Conservation (phyloP, 2,329 filamentous ascomycete species). For the Coniochaeta prunicola region DNA sequence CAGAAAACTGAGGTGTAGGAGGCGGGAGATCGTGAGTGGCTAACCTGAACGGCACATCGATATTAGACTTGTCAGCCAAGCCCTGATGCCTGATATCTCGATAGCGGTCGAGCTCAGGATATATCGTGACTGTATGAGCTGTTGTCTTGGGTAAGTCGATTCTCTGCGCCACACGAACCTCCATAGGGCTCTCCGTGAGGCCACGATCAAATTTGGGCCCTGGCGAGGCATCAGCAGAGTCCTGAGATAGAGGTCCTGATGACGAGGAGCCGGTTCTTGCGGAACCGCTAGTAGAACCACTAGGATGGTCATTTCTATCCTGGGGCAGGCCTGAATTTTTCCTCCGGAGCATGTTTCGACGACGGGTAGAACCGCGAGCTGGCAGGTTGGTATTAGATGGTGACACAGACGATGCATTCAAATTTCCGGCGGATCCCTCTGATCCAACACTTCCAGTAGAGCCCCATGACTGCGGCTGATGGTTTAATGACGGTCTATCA, state of each 20-base stretch:
- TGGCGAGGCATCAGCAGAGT: conserved; percentile 24
- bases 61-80: conserved; percentile 23
- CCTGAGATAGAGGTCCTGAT: conserved; percentile 30
- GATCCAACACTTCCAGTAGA: conserved; percentile 27
- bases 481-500: conserved; percentile 28
- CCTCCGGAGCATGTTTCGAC: conserved; percentile 38
- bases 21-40: conserved; percentile 60
- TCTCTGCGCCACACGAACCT: conserved; percentile 33
- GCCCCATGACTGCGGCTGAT: conserved; percentile 35
- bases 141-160: conserved; percentile 30
- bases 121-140: conserved; percentile 38
- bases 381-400: conserved; percentile 26
- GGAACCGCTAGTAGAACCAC: conserved; percentile 25
- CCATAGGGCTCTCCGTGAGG: conserved; percentile 35
- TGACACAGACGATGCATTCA: conserved; percentile 22
- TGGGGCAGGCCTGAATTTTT: conserved; percentile 41
- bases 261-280: conserved; percentile 34
- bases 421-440: conserved; percentile 19
- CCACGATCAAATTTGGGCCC: conserved; percentile 31
- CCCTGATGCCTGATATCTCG: conserved; percentile 35
- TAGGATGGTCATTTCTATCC: conserved; percentile 23
- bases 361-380: conserved; percentile 19
- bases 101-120: conserved; percentile 57
- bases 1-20: conserved; percentile 58
- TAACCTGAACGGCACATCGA: conserved; percentile 47